Base-by-base conservation (phyloP, 257 asterid species). In the Perilla frutescens region DNA sequence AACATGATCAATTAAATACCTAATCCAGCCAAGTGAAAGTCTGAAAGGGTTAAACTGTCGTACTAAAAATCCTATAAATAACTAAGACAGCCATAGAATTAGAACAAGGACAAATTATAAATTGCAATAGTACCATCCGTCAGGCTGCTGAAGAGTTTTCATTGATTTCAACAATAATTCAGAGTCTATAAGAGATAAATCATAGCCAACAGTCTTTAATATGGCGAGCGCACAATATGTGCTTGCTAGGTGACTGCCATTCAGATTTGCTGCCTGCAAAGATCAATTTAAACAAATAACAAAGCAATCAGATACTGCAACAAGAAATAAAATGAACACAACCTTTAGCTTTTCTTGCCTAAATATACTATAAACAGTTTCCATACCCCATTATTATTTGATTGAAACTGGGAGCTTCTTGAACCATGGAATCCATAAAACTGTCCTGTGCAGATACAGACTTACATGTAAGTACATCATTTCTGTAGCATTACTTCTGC, bases 341-440 rank as follows among this genome's bases (percentile, higher is more conserved):
- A 29, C 2, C 32, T 56, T 49, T 47, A 71, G 67, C 76, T 53
- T 58, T 44, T 57, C 67, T 50, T 34, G 31, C 64, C 57, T 47
- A 62, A 66, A 61, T 59, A 34, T 57, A 65, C 12, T 15, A 74
- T 58, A 82, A 79, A 67, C 72, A 56, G 69, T 68, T 80, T 62
- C 15, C 76, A 15, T 85, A 89, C 97, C 92, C 80, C 83, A 71
- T 74, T 72, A 60, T 75, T 84, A 71, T 66, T 79, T 37, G 87
- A 56, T 6, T 78, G 91, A 81, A 81, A 92, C 26, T 92, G 97
- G 83, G 97, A 88, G 88, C 97, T 95, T 77, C 92, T 85, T 39
- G 99, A 95, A 75, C 99, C 97, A 82, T 90, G 98, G 77, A 95
- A 95, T 62, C 99, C 99, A 71, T 90, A 95, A 79, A 95, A 95